These are phyloP conservation scores for Carex myosuroides DNA, from an alignment of 176 grass and related monocot genomes.

Conservation along the genomic window DNA sequence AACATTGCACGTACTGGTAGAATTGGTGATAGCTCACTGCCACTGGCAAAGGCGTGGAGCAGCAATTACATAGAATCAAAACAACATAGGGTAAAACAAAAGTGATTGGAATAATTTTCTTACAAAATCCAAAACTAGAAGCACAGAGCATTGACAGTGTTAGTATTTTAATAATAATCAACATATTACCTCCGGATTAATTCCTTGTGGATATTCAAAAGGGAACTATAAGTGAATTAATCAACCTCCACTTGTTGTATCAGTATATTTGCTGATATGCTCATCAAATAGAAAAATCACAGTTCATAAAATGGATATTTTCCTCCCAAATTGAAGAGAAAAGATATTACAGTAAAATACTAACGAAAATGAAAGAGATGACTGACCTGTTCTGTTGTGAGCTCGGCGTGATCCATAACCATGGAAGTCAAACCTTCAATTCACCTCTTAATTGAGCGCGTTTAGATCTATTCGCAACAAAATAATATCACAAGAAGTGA, in stretches of 20 bases:
- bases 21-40: too few relatives aligned
- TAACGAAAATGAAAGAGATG: not conserved
- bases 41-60: too few relatives aligned
- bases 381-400: conserved; percentile 77
- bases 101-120: not conserved
- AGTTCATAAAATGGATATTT: too few relatives aligned
- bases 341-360: too few relatives aligned
- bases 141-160: not conserved
- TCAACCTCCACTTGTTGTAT: too few relatives aligned
- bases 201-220: too few relatives aligned
- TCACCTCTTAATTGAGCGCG: conserved; percentile 24
- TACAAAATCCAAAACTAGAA: not conserved
- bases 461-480: not conserved
- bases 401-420: conserved; percentile 63
- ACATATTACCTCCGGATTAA: not conserved
- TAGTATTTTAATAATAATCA: not conserved
- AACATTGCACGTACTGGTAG: too few relatives aligned
- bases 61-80: too few relatives aligned
- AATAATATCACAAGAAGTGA: not conserved
- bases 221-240: too few relatives aligned
- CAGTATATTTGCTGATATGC: too few relatives aligned
- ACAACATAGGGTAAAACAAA: not conserved
- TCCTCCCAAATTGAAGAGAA: too few relatives aligned
- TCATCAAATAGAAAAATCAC: too few relatives aligned
- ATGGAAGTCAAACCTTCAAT: not conserved